A percentile compares a stretch with the other conserved stretches of the same genome.
These are phyloP conservation scores for Blastobotrys aristatus DNA, from an alignment of 1,139 yeast species.

Conservation along the genomic window DNA sequence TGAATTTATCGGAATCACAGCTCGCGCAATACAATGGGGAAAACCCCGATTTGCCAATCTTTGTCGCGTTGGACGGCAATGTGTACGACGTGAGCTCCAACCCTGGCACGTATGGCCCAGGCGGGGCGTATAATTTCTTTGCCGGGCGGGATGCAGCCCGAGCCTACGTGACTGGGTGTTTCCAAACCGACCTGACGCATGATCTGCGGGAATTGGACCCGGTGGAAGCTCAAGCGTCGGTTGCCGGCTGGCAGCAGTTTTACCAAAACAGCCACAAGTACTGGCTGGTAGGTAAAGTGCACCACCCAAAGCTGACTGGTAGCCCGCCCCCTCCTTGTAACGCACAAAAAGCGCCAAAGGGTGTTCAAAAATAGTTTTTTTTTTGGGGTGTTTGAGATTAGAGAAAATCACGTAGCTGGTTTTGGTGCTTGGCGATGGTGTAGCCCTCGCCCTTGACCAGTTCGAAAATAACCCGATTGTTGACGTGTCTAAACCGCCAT, in stretches of 20 bases:
- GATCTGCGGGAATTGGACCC: constrained; percentile 59
- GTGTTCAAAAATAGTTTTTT: background rate
- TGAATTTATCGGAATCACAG: constrained; percentile 44
- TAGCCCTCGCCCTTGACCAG: constrained; percentile 21
- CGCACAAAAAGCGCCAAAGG: constrained; percentile 19
- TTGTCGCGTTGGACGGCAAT: constrained; percentile 59
- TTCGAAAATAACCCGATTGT: constrained; percentile 11
- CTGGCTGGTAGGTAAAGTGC: constrained; percentile 61
- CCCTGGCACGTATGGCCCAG: constrained; percentile 57
- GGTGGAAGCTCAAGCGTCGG: constrained; percentile 29
- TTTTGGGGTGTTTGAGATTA: constrained; percentile 1
- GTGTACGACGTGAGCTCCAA: constrained; percentile 64
- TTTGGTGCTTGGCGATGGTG: constrained; percentile 11
- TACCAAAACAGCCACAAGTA: constrained; percentile 46
- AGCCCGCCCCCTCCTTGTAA: constrained; percentile 37
- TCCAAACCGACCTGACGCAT: constrained; percentile 52
- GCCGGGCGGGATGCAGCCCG: constrained; percentile 70
- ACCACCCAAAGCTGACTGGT: constrained; percentile 38
- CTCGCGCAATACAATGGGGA: constrained; percentile 52
- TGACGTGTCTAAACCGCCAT: constrained; percentile 18
- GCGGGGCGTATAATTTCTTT: constrained; percentile 56
- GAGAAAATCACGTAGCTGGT: constrained; percentile 16
- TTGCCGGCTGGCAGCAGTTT: constrained; percentile 50
- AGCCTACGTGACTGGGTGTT: constrained; percentile 75
- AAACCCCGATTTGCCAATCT: constrained; percentile 48